Evolutionary conservation across 164 flowering plant species (phyloP), one percentile per base, ranked within the genome.

Genomic region (Cinnamomum micranthum): DNA sequence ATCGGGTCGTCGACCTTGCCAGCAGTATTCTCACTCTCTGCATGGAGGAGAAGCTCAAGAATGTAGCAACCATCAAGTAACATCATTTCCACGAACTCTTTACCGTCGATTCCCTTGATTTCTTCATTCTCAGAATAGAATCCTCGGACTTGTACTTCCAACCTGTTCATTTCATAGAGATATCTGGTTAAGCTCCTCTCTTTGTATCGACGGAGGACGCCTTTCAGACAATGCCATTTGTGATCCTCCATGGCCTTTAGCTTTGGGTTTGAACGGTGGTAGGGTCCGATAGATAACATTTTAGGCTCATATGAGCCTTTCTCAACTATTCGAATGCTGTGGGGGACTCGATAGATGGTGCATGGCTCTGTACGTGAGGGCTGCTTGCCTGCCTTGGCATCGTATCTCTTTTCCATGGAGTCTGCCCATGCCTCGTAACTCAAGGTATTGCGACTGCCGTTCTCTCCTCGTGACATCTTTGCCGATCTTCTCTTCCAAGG

Each of bases 321-420:
- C 20, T 70, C 9, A 4, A 13, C 59, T 1, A n/a, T 12, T 23
- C 59, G 59, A 24, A 70, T 22, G 11, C 17, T 6, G 23, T 11
- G 6, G 17, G 72, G 72, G 60, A 70, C 72, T 50, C 60, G 31
- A 51, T 70, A 9, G 55, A 70, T 70, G 11, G 9, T 64, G 70
- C 47, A 28, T 23, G 28, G 67, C 67, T 3, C 13, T 59, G 20
- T 59, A 64, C 11, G 67, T 25, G 24, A 2, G 5, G 33, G 25
- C 25, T 2, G 28, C 4, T 15, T 0, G 24, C 28, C 6, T 2
- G 17, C 20, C 19, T 58, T 4, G 5, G 7, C 28, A 11, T 64
- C 14, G 1, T n/a, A 27, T 9, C 14, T 6, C 67, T 64, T 24
- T 64, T 25, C 28, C 67, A 64, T 64, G 14, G 28, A 64, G 2